Evolutionary conservation across 129 eudicot genomes (phyloP).

Genomic region (Oenanthe sinensis): DNA sequence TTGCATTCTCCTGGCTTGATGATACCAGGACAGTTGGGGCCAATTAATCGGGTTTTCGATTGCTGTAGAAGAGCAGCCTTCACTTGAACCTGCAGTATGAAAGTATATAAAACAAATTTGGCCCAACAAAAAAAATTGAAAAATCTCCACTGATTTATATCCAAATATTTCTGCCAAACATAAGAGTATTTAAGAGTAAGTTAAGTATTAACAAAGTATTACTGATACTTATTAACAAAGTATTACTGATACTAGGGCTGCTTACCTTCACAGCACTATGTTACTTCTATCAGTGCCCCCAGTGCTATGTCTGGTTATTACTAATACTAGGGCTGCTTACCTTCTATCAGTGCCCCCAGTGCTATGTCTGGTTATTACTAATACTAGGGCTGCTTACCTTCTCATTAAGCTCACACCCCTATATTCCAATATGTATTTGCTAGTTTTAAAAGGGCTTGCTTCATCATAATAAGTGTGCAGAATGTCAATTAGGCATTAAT

Average conservation of each 20-base stretch:
- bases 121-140: neutral
- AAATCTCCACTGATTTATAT: neutral
- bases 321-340: too few relatives aligned
- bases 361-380: neutral
- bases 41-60: constrained; percentile 89
- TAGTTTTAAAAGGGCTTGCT: too few relatives aligned
- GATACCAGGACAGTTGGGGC: constrained; percentile 99
- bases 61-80: constrained; percentile 89
- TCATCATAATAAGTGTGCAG: too few relatives aligned
- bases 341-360: neutral
- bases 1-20: constrained; percentile 99
- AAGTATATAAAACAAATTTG: neutral
- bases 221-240: neutral
- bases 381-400: too few relatives aligned
- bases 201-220: neutral
- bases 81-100: constrained; percentile 62
- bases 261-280: neutral
- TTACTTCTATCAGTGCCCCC: neutral
- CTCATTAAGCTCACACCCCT: too few relatives aligned
- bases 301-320: neutral
- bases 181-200: neutral
- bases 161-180: neutral
- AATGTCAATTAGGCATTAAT: too few relatives aligned
- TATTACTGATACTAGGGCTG: neutral
- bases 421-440: too few relatives aligned